These are phyloP conservation scores for Leucaena leucocephala DNA, from an alignment of 306 rosid genomes.

Conservation along the genomic window DNA sequence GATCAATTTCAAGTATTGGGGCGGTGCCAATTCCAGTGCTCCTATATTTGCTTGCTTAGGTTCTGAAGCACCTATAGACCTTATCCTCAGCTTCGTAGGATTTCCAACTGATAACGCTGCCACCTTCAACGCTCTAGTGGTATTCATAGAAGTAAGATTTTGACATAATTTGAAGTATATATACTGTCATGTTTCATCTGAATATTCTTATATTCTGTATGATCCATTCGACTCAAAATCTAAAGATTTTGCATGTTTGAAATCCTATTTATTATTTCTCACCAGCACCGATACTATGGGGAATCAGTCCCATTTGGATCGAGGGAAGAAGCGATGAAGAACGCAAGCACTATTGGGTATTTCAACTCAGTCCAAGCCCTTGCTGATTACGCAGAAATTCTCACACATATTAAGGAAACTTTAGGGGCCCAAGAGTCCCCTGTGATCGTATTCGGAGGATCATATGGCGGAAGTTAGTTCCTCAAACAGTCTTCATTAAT, in stretches of 20 bases:
- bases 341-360: conserved; percentile 54
- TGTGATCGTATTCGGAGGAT: conserved; percentile 63
- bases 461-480: conserved; percentile 72
- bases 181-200: background rate
- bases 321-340: conserved; percentile 52
- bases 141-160: conserved; percentile 54
- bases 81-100: conserved; percentile 24
- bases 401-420: conserved; percentile 48
- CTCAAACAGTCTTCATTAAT: background rate
- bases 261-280: background rate
- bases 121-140: conserved; percentile 51
- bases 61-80: conserved; percentile 54
- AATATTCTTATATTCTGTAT: background rate
- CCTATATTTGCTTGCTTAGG: conserved; percentile 68
- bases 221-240: background rate
- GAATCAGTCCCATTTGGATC: conserved; percentile 65
- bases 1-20: conserved; percentile 62
- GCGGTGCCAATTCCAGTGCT: conserved; percentile 49
- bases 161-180: background rate
- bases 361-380: conserved; percentile 71
- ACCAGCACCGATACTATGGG: conserved; percentile 68
- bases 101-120: conserved; percentile 53
- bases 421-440: conserved; percentile 51
- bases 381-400: conserved; percentile 61
- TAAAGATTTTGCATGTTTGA: background rate